Percentiles rank a stretch among this genome's conserved stretches.
phyloP scores from a whole-genome alignment of 1,139 yeast genomes.

The Scheffersomyces titani region DNA sequence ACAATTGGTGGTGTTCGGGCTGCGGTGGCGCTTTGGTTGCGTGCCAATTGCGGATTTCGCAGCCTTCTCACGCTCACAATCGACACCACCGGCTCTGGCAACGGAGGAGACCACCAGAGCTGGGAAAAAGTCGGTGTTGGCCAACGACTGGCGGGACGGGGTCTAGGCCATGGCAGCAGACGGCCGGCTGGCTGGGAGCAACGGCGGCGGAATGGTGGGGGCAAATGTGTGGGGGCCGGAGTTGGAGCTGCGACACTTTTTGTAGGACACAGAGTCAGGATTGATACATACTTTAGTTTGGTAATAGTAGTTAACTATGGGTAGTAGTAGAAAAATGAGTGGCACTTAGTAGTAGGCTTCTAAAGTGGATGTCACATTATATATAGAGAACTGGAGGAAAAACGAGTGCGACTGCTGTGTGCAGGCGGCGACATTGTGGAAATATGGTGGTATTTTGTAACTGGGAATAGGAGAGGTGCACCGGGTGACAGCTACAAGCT shows the following conservation, averaged over 20 bases:
- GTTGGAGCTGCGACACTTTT: neutral
- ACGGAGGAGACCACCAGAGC: neutral
- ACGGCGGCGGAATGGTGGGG: neutral
- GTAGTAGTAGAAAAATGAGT: neutral
- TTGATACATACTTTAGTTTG: slow-evolving; percentile 1
- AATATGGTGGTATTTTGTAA: neutral
- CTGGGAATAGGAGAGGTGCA: neutral
- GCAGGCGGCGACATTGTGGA: neutral
- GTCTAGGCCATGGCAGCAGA: neutral
- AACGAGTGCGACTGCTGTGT: neutral
- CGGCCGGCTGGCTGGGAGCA: neutral
- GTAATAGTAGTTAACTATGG: neutral
- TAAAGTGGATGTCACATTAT: neutral
- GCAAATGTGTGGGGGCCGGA: neutral
- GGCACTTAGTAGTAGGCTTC: neutral
- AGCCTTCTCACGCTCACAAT: neutral
- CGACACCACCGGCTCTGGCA: neutral
- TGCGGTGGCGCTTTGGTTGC: neutral
- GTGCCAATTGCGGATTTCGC: neutral
- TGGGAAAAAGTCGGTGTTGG: neutral
- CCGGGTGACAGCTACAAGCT: neutral
- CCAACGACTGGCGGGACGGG: neutral
- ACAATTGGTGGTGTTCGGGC: neutral
- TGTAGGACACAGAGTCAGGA: neutral
- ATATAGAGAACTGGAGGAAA: neutral